These are phyloP conservation scores for Exobasidium rhododendri DNA, from an alignment of 1,284 basidiomycete species.

Conservation along the genomic window DNA sequence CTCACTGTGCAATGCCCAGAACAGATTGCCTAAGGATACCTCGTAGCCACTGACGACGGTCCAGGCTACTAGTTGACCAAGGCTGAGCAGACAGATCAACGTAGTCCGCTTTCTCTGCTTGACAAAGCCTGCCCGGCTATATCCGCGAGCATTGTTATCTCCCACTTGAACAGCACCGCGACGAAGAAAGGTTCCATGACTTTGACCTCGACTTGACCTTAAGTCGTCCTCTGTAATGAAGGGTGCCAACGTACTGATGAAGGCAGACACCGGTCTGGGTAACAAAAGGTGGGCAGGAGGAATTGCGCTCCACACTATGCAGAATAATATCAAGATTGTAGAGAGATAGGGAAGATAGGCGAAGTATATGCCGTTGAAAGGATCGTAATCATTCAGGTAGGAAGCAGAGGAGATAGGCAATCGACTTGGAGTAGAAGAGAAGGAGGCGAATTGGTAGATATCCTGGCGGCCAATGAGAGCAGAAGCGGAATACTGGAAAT, in stretches of 20 bases:
- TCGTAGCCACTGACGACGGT: background rate
- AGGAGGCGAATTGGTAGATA: background rate
- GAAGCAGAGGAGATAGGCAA: background rate
- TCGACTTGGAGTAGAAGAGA: background rate
- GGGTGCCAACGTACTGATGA: background rate
- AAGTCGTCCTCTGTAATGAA: conserved; percentile 4
- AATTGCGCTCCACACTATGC: background rate
- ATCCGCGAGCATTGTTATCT: background rate
- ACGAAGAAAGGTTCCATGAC: background rate
- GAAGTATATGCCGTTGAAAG: background rate
- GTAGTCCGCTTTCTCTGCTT: conserved; percentile 7
- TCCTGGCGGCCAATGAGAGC: background rate
- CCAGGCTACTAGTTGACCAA: conserved; percentile 7
- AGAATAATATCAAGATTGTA: background rate
- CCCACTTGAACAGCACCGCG: background rate
- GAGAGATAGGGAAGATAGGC: background rate
- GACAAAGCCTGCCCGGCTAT: conserved; percentile 5
- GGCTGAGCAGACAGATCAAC: background rate
- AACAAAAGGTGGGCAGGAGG: background rate
- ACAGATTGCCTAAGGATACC: background rate
- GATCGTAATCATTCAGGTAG: background rate
- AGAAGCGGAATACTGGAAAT: background rate
- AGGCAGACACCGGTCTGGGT: background rate
- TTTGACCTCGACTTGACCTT: background rate
- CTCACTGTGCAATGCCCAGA: background rate